Evolutionary conservation across 2,329 filamentous ascomycete species (phyloP).

Genomic region (Clonostachys sp.): DNA sequence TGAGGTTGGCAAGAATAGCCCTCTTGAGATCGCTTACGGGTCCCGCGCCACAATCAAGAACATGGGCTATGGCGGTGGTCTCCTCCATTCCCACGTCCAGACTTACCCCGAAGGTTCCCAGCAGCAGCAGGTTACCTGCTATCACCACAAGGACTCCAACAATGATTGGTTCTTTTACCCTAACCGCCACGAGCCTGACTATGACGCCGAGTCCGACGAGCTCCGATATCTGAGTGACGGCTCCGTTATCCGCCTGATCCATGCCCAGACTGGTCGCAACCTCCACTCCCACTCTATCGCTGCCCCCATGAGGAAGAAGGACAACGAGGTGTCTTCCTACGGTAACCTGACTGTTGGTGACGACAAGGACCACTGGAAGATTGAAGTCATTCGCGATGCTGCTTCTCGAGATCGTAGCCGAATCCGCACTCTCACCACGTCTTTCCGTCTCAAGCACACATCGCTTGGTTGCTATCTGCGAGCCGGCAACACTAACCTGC

Average conservation of each 20-base stretch:
- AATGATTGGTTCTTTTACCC: slow-evolving; percentile 99
- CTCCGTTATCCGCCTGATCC: slow-evolving; percentile 78
- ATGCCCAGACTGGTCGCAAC: slow-evolving; percentile 94
- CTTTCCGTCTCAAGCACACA: slow-evolving; percentile 82
- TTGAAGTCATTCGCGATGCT: slow-evolving; percentile 89
- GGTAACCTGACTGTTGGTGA: slow-evolving; percentile 94
- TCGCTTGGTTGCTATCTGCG: slow-evolving; percentile 88
- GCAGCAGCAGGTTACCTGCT: slow-evolving; percentile 98
- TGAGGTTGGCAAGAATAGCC: slow-evolving; percentile 90
- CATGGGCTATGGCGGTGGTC: slow-evolving; percentile 96
- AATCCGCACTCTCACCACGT: slow-evolving; percentile 86
- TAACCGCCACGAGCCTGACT: slow-evolving; percentile 73
- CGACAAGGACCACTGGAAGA: slow-evolving; percentile 94
- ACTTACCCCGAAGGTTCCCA: slow-evolving; percentile 90
- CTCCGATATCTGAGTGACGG: slow-evolving; percentile 76
- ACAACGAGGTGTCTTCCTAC: slow-evolving; percentile 92
- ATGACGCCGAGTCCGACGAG: slow-evolving; percentile 59
- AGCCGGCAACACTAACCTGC: slow-evolving; percentile 91
- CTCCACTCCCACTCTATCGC: slow-evolving; percentile 89
- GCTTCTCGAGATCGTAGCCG: slow-evolving; percentile 80
- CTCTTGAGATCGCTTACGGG: slow-evolving; percentile 84
- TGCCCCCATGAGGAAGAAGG: slow-evolving; percentile 82
- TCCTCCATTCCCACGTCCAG: slow-evolving; percentile 94
- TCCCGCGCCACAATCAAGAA: slow-evolving; percentile 95
- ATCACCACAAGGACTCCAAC: slow-evolving; percentile 99